Evolutionary conservation across 768 basidiomycete genomes (phyloP).

Genomic region (Mycena maculata): DNA sequence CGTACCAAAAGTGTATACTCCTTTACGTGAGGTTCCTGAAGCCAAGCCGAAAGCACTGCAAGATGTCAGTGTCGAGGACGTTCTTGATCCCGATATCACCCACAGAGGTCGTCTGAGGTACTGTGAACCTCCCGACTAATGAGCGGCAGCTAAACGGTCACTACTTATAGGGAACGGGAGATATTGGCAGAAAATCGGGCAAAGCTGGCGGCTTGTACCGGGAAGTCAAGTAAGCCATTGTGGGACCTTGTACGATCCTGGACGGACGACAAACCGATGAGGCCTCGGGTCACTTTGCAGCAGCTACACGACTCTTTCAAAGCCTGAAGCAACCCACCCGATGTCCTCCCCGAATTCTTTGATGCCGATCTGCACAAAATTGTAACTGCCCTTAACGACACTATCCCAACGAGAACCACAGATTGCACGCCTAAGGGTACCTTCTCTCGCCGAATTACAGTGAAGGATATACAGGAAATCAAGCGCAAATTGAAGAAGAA

Average conservation of each 20-base stretch:
- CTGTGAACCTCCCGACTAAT: no score
- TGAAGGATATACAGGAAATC: not conserved
- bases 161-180: not conserved
- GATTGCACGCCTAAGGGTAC: not conserved
- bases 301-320: slow-evolving; percentile 2
- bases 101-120: not conserved
- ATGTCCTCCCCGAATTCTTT: no score
- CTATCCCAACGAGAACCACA: not conserved
- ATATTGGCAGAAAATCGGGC: not conserved
- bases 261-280: not conserved
- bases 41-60: not conserved
- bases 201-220: not conserved
- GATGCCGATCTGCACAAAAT: no score
- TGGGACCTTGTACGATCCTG: not conserved
- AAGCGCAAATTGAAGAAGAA: not conserved
- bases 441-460: no score
- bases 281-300: not conserved
- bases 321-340: not conserved
- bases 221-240: slow-evolving; percentile 2
- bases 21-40: not conserved
- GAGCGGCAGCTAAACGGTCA: not conserved
- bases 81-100: not conserved
- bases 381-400: not conserved
- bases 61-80: not conserved
- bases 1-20: not conserved